These are phyloP conservation scores for Ormosia semicastrata DNA, from an alignment of 306 rosid species.

Conservation along the genomic window DNA sequence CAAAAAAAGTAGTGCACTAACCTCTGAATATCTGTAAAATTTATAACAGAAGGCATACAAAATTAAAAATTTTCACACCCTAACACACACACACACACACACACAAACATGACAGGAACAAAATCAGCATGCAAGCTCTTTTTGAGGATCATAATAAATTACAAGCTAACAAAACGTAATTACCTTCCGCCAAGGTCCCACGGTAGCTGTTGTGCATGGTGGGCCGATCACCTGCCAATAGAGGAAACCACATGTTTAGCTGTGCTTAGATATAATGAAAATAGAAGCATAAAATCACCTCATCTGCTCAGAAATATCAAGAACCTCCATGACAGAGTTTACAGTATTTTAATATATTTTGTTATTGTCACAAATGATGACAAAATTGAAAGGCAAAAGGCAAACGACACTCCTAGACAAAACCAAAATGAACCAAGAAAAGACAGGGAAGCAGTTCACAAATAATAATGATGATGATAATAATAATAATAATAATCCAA, in stretches of 20 bases:
- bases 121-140: constrained; percentile 3
- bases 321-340: background rate
- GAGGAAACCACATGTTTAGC: constrained; percentile 17
- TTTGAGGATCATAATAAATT: background rate
- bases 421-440: background rate
- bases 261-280: constrained; percentile 18
- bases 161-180: constrained; percentile 17
- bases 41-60: background rate
- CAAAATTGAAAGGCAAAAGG: constrained; percentile 14
- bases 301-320: background rate
- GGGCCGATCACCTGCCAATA: constrained; percentile 69
- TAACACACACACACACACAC: background rate
- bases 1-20: background rate
- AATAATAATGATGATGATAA: background rate
- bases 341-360: constrained; percentile 16
- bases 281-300: background rate
- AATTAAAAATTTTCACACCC: background rate
- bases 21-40: background rate
- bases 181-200: constrained; percentile 99
- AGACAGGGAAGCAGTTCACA: background rate
- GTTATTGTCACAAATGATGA: constrained; percentile 13
- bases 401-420: background rate
- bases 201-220: constrained; percentile 69
- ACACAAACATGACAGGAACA: background rate
- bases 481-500: background rate